Percentiles rank a stretch among this genome's conserved stretches.
phyloP scores from a whole-genome alignment of 345 rosid species.

The Corchorus olitorius region DNA sequence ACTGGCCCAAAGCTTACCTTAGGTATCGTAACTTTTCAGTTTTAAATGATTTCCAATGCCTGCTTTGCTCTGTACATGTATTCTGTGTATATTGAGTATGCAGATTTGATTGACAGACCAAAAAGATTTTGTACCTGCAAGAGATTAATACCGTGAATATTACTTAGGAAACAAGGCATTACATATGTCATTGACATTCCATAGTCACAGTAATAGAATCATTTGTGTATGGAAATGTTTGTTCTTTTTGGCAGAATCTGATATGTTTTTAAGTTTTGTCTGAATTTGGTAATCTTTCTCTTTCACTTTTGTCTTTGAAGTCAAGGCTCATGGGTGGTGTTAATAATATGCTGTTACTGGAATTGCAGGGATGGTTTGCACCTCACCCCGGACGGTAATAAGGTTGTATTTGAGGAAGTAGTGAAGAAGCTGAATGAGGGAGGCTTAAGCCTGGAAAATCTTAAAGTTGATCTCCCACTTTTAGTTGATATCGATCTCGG shows the following conservation, averaged over 20 bases:
- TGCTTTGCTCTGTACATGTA: neutral
- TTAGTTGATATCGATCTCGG: slow-evolving; percentile 55
- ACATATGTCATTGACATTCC: neutral
- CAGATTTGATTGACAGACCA: neutral
- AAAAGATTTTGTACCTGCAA: neutral
- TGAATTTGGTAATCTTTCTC: neutral
- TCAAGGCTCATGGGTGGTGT: neutral
- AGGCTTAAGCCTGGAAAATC: slow-evolving; percentile 54
- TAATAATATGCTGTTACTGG: neutral
- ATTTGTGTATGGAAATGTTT: neutral
- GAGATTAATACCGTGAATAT: neutral
- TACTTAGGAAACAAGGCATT: neutral
- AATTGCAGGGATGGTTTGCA: slow-evolving; percentile 83
- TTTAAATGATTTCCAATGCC: neutral
- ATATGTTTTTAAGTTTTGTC: neutral
- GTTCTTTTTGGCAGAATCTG: neutral
- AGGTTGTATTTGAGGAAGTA: slow-evolving; percentile 73
- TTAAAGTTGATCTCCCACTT: slow-evolving; percentile 65
- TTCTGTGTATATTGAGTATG: neutral
- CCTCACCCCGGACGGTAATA: slow-evolving; percentile 57
- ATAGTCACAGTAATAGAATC: too few relatives aligned
- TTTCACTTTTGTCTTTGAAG: neutral
- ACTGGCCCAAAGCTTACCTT: slow-evolving; percentile 63
- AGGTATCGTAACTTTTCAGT: slow-evolving; percentile 33
- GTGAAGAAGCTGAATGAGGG: slow-evolving; percentile 49